Conservation (phyloP, 1,139 yeast species). For the Scheffersomyces stambukii region DNA sequence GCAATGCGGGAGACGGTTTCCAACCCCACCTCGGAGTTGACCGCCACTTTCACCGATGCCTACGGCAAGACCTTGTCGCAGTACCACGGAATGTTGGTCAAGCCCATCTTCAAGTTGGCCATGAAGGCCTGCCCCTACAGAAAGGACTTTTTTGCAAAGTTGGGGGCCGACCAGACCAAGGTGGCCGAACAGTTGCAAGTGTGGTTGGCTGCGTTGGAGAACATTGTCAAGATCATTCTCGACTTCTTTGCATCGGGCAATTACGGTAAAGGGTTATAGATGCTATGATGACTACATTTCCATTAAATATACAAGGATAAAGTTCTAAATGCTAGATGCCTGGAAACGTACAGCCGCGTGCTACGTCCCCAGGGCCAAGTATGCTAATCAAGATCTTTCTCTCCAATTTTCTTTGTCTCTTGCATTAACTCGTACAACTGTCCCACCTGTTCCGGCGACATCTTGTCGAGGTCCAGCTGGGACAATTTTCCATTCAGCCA, state of each 20-base stretch:
- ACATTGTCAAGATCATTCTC: slow-evolving; percentile 67
- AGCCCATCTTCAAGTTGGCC: slow-evolving; percentile 87
- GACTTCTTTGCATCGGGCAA: slow-evolving; percentile 76
- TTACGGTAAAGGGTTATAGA: slow-evolving; percentile 82
- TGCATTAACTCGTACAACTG: slow-evolving; percentile 55
- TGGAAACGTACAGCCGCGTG: not conserved
- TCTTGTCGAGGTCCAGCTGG: slow-evolving; percentile 62
- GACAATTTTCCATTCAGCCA: slow-evolving; percentile 75
- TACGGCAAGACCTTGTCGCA: slow-evolving; percentile 75
- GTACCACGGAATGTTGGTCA: slow-evolving; percentile 76
- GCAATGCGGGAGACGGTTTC: slow-evolving; percentile 80
- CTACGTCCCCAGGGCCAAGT: not conserved
- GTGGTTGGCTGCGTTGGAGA: slow-evolving; percentile 78
- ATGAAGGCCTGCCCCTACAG: slow-evolving; percentile 96
- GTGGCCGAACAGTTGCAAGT: slow-evolving; percentile 60
- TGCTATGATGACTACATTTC: too few species aligned
- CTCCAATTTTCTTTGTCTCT: slow-evolving; percentile 46
- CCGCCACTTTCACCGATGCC: slow-evolving; percentile 77
- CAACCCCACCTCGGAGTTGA: slow-evolving; percentile 58
- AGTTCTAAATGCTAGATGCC: not conserved
- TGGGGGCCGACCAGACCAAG: slow-evolving; percentile 66
- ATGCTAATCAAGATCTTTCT: slow-evolving; percentile 1
- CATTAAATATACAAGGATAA: not conserved
- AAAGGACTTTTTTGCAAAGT: slow-evolving; percentile 75
- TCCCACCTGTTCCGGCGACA: slow-evolving; percentile 91